These are phyloP conservation scores for Neurospora cerealis DNA, from an alignment of 495 filamentous ascomycete species.

Conservation along the genomic window DNA sequence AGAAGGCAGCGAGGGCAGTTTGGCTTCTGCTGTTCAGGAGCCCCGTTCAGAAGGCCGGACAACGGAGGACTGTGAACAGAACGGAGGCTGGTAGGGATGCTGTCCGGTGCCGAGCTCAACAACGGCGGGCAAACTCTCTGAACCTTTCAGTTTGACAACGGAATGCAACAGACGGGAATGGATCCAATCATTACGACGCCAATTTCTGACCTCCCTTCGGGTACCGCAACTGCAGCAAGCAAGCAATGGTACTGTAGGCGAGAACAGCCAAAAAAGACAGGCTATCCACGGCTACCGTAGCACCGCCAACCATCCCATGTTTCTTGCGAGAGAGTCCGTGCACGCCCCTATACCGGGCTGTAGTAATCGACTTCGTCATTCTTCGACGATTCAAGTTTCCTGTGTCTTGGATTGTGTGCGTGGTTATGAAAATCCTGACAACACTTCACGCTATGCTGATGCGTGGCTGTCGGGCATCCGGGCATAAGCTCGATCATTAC, in stretches of 20 bases:
- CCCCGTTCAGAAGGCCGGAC: neutral
- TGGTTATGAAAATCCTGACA: neutral
- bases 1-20: neutral
- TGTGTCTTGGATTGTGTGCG: neutral
- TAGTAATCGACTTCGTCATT: neutral
- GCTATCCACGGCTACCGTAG: neutral
- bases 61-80: neutral
- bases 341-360: neutral
- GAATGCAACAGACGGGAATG: neutral
- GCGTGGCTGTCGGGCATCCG: neutral
- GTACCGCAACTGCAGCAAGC: neutral
- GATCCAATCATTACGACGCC: neutral
- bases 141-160: neutral
- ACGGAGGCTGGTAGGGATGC: neutral
- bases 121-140: neutral
- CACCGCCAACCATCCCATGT: neutral
- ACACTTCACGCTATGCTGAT: neutral
- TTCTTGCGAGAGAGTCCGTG: neutral
- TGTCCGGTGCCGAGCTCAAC: neutral
- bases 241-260: neutral
- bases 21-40: neutral
- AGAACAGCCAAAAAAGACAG: neutral
- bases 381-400: neutral
- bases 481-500: neutral
- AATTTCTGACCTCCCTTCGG: neutral